phyloP scores from a whole-genome alignment of 352 stramenopile genomes.

The Phytophthora multivora region DNA sequence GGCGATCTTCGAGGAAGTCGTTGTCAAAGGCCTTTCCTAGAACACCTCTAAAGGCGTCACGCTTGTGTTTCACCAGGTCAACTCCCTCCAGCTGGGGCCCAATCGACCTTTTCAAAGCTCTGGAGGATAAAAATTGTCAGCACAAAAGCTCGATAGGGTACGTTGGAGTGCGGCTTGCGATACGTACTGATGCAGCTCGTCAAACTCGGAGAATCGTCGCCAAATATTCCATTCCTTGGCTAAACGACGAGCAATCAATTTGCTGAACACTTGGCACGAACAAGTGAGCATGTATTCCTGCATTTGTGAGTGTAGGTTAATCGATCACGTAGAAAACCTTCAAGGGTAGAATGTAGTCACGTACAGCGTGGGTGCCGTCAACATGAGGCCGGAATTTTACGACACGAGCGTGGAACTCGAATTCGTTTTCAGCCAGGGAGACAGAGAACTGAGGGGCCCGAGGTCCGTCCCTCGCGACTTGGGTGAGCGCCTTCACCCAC shows the following conservation, averaged over 20 bases:
- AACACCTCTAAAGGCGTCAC: constrained; percentile 52
- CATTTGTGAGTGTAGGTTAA: no score
- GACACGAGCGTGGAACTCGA: constrained; percentile 48
- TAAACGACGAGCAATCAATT: constrained; percentile 43
- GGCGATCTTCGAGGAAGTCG: constrained; percentile 65
- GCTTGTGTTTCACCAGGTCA: constrained; percentile 60
- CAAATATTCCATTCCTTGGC: constrained; percentile 70
- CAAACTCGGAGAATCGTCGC: constrained; percentile 70
- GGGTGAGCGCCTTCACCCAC: constrained; percentile 56
- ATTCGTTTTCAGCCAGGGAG: constrained; percentile 40
- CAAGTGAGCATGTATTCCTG: constrained; percentile 75
- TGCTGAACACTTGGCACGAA: constrained; percentile 63
- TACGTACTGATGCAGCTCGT: constrained; percentile 58
- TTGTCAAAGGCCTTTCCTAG: constrained; percentile 55
- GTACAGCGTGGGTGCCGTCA: constrained; percentile 53
- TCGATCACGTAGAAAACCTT: no score
- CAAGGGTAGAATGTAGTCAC: constrained; percentile 1
- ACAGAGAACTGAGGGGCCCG: constrained; percentile 44
- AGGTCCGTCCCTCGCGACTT: constrained; percentile 50
- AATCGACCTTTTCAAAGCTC: constrained; percentile 50
- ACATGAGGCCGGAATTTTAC: constrained; percentile 46
- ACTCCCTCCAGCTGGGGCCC: constrained; percentile 49
- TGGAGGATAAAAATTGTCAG: constrained; percentile 14
- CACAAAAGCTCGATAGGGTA: not conserved
- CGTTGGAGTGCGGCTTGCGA: not conserved